phyloP scores from a whole-genome alignment of 148 eudicot genomes.

The Gaultheria prostrata region DNA sequence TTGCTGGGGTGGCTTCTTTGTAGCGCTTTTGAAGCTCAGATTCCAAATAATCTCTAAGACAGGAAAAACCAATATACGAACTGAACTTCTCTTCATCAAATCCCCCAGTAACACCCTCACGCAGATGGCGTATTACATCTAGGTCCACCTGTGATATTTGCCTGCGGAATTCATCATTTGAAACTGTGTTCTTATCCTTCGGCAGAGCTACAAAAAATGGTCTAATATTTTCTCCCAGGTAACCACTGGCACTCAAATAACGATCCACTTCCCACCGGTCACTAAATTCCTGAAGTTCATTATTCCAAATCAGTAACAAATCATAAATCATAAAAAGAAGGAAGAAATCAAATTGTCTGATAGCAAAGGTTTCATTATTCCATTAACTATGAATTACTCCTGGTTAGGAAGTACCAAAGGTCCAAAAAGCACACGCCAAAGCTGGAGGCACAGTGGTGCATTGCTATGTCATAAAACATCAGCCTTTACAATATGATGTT shows the following conservation, averaged over 20 bases:
- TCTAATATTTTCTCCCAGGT: conserved; percentile 83
- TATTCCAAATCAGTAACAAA: neutral
- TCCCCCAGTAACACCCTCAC: conserved; percentile 86
- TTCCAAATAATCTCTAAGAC: conserved; percentile 82
- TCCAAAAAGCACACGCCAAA: neutral
- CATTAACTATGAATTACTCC: neutral
- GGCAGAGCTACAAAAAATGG: conserved; percentile 96
- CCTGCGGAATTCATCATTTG: conserved; percentile 90
- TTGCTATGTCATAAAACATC: neutral
- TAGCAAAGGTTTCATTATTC: neutral
- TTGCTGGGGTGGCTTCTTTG: conserved; percentile 97
- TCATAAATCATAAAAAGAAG: neutral
- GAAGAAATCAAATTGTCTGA: neutral
- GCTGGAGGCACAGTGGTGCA: neutral
- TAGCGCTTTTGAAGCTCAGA: conserved; percentile 91
- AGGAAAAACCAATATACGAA: conserved; percentile 72
- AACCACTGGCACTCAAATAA: conserved; percentile 94
- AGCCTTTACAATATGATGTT: neutral
- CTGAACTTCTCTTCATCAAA: conserved; percentile 91
- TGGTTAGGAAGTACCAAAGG: neutral
- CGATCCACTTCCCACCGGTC: conserved; percentile 97
- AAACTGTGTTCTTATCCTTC: conserved; percentile 63
- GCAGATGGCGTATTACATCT: conserved; percentile 63
- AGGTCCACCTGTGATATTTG: conserved; percentile 84
- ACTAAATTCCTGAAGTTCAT: conserved; percentile 64